Conservation (phyloP, 148 eudicot genomes). For the Pharnaceum exiguum region DNA sequence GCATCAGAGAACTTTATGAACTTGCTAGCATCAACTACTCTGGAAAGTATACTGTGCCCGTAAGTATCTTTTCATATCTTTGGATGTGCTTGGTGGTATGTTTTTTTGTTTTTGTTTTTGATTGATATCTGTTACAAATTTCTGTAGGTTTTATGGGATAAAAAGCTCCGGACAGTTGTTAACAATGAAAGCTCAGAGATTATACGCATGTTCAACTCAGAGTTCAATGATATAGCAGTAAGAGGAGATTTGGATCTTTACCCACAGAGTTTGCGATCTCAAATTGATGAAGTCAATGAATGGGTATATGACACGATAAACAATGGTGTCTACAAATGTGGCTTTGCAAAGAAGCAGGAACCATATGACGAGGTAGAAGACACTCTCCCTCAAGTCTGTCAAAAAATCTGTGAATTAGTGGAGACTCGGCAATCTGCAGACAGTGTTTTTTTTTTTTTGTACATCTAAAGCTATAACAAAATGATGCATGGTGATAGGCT, state of each 20-base stretch:
- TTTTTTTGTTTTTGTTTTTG: background rate
- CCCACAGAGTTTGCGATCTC: slow-evolving; percentile 55
- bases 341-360: slow-evolving; percentile 82
- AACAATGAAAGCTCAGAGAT: slow-evolving; percentile 91
- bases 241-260: slow-evolving; percentile 67
- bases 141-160: slow-evolving; percentile 83
- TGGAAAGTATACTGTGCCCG: slow-evolving; percentile 84
- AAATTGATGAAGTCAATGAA: slow-evolving; percentile 69
- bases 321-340: slow-evolving; percentile 91
- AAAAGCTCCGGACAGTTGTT: slow-evolving; percentile 72
- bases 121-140: background rate
- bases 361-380: slow-evolving; percentile 68
- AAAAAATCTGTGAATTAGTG: no score
- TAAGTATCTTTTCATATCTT: slow-evolving; percentile 27
- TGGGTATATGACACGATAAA: slow-evolving; percentile 69
- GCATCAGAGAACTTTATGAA: slow-evolving; percentile 70
- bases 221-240: slow-evolving; percentile 74
- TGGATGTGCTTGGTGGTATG: background rate
- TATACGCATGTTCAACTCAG: slow-evolving; percentile 81
- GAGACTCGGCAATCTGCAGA: background rate
- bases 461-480: background rate
- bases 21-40: slow-evolving; percentile 74
- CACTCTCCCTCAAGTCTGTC: background rate
- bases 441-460: background rate
- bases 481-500: slow-evolving; percentile 38